These are phyloP conservation scores for Secale cereale DNA, from an alignment of 176 grass and related monocot genomes.

Conservation along the genomic window DNA sequence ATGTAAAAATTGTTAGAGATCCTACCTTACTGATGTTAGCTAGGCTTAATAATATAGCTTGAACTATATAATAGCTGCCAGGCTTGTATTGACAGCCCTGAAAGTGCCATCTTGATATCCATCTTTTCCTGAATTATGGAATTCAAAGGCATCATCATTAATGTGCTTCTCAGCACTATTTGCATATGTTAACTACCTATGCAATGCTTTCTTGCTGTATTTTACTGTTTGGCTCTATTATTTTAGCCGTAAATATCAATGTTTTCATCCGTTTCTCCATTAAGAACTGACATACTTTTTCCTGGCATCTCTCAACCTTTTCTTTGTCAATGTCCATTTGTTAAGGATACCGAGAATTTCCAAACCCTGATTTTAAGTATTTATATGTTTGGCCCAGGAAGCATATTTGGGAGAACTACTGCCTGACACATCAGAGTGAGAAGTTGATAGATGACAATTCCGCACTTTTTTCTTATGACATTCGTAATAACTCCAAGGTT, in stretches of 20 bases:
- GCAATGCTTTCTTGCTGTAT: not conserved
- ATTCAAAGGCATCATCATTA: not conserved
- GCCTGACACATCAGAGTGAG: constrained; percentile 53
- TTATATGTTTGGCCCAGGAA: constrained; percentile 47
- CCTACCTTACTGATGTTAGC: not conserved
- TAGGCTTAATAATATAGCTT: not conserved
- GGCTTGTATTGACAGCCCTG: not conserved
- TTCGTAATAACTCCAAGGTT: constrained; percentile 84
- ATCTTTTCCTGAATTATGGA: not conserved
- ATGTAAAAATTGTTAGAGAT: not conserved
- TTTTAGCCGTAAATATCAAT: not conserved
- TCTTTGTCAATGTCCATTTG: not conserved
- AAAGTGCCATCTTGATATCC: not conserved
- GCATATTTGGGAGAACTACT: constrained; percentile 92
- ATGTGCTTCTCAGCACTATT: not conserved
- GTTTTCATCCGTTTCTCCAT: not conserved
- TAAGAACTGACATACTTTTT: constrained; percentile 1
- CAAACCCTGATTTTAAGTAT: not conserved
- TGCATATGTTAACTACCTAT: not conserved
- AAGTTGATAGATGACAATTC: constrained; percentile 84
- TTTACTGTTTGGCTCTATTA: not conserved
- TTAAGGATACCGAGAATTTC: not conserved
- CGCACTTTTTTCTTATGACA: constrained; percentile 45
- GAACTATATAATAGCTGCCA: not conserved
- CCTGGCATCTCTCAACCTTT: not conserved